Base-by-base conservation (phyloP, 1,284 basidiomycete genomes). In the Cutaneotrichosporon spelunceum region DNA sequence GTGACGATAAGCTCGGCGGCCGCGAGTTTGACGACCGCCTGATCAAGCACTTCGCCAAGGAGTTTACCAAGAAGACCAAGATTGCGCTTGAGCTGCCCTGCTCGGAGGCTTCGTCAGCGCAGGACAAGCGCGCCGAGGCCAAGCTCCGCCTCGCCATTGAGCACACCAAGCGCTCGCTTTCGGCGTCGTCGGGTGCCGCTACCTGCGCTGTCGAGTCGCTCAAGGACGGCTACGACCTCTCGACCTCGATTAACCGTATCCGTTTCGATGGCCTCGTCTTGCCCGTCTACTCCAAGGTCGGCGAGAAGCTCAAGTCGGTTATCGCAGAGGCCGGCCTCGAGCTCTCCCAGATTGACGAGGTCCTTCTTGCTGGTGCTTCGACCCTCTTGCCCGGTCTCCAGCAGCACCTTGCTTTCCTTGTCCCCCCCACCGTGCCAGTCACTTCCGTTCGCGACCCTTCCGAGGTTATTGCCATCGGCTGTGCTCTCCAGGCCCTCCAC, bases 21-120 rank as follows among this genome's bases (percentile, higher is more conserved):
- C 76, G 81, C 57, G 78, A 81, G 62, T 81, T 84, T 66, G 78
- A 80, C 74, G 75, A 77, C 66, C 69, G 79, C 65, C 84, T 98
- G 48, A 86, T 97, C 81, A 87, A 89, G 64, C 91, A 90, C 83
- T 97, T 99, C 79, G 87, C 91, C 59, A 90, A 94, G 76, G 95
- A 99, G 73, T 99, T 99, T 78, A 91, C 91, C 59, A 98, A 98
- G 80, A 99, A 98, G 83, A 93, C 89, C 44, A 94, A 94, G 80
- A 84, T 86, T 26, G 81, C 87, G 0, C 83, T 97, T 44, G 80
- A 84, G 16, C 64, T 87, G 84, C 67, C 84, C 44, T 87, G 88
- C 39, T 79, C 85, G 21, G 72, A 75, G 57, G 78, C 80, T 6
- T 81, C 85, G n/a, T 71, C 81, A 13, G 71, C 66, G 10, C 79